Conservation (phyloP, 208 protist species). For the Acanthamoeba healyi region DNA sequence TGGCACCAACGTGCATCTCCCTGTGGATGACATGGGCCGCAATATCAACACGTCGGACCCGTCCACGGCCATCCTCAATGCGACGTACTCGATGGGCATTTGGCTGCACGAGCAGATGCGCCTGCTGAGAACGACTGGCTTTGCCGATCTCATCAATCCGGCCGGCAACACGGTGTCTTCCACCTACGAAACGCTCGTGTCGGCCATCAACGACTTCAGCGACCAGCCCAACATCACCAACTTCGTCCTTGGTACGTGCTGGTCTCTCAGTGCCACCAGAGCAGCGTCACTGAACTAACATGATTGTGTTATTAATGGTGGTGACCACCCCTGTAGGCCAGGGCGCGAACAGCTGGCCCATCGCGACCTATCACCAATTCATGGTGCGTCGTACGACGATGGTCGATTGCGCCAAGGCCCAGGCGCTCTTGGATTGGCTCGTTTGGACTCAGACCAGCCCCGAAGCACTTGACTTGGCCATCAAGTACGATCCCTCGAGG, state of each 20-base stretch:
- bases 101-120: constrained; percentile 53
- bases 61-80: background rate
- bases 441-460: constrained; percentile 24
- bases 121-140: background rate
- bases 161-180: constrained; percentile 14
- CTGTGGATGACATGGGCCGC: background rate
- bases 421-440: constrained; percentile 7
- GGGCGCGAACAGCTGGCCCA: constrained; percentile 6
- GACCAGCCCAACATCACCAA: background rate
- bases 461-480: background rate
- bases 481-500: constrained; percentile 26
- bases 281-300: too few relatives aligned
- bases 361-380: background rate
- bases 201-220: constrained; percentile 45
- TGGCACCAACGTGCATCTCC: background rate
- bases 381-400: background rate
- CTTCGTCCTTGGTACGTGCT: background rate
- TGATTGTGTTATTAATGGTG: background rate
- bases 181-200: background rate
- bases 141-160: constrained; percentile 26
- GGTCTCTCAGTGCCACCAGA: too few relatives aligned
- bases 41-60: constrained; percentile 37
- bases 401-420: constrained; percentile 4
- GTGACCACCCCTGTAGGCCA: background rate
- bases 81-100: constrained; percentile 13